Conservation (phyloP, 768 basidiomycete genomes). For the Leccinum pellstonianum region DNA sequence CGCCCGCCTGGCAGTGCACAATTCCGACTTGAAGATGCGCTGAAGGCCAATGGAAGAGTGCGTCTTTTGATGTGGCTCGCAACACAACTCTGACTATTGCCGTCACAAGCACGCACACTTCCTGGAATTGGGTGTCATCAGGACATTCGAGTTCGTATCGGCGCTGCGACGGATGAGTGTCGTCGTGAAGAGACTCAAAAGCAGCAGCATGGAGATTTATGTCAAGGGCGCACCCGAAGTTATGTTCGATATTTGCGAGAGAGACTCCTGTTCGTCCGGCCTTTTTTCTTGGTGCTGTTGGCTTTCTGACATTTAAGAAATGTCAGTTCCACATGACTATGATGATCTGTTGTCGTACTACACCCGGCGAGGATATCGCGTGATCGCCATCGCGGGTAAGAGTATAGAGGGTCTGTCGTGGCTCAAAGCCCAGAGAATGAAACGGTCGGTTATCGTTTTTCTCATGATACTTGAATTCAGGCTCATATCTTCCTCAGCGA, state of each 20-base stretch:
- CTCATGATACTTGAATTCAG: slow-evolving; percentile 1
- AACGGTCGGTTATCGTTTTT: slow-evolving; percentile 54
- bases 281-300: background rate
- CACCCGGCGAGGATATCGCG: slow-evolving; percentile 93
- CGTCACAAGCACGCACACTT: slow-evolving; percentile 84
- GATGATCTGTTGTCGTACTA: slow-evolving; percentile 96
- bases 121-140: slow-evolving; percentile 92
- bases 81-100: slow-evolving; percentile 1
- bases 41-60: slow-evolving; percentile 81
- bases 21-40: slow-evolving; percentile 90
- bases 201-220: slow-evolving; percentile 94
- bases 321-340: slow-evolving; percentile 89
- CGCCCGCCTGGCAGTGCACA: slow-evolving; percentile 91
- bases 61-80: slow-evolving; percentile 12
- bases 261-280: slow-evolving; percentile 74
- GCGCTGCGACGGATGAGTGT: slow-evolving; percentile 95
- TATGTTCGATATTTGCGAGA: slow-evolving; percentile 93
- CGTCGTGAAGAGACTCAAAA: slow-evolving; percentile 92
- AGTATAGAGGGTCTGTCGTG: slow-evolving; percentile 91
- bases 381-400: slow-evolving; percentile 98
- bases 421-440: slow-evolving; percentile 96
- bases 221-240: slow-evolving; percentile 99
- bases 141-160: slow-evolving; percentile 96
- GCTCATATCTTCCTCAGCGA: slow-evolving; percentile 52
- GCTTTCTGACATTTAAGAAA: slow-evolving; percentile 15